Percentiles rank a stretch among this genome's conserved stretches.
phyloP scores from a whole-genome alignment of 768 basidiomycete species.

The Mycena kentingensis region DNA sequence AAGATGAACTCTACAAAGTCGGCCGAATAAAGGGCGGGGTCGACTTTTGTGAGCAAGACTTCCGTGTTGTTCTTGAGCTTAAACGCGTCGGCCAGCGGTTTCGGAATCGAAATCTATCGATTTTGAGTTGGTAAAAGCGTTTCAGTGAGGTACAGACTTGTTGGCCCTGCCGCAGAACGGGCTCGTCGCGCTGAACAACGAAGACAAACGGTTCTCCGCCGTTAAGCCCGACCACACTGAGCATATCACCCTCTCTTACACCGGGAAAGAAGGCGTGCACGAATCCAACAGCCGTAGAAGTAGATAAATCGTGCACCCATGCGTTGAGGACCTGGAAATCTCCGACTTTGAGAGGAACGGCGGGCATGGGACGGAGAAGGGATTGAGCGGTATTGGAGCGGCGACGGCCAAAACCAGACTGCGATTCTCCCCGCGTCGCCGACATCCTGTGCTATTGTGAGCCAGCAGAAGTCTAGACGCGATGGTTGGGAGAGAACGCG shows the following conservation, averaged over 20 bases:
- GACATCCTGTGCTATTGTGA: no score
- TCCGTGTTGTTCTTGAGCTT: slow-evolving; percentile 71
- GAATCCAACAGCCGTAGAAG: slow-evolving; percentile 59
- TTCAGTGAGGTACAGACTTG: slow-evolving; percentile 30
- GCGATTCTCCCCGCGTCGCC: slow-evolving; percentile 65
- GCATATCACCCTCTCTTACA: slow-evolving; percentile 72
- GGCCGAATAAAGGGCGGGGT: slow-evolving; percentile 61
- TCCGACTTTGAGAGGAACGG: slow-evolving; percentile 56
- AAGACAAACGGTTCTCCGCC: slow-evolving; percentile 60
- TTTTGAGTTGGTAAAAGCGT: neutral
- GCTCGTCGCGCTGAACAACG: slow-evolving; percentile 66
- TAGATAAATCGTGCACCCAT: slow-evolving; percentile 76
- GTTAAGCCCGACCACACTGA: slow-evolving; percentile 52
- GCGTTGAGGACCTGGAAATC: slow-evolving; percentile 63
- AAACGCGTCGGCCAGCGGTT: slow-evolving; percentile 71
- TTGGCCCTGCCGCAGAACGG: slow-evolving; percentile 64
- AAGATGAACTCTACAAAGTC: slow-evolving; percentile 90
- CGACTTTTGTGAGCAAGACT: slow-evolving; percentile 75
- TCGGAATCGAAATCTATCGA: slow-evolving; percentile 77
- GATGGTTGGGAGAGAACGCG: no score
- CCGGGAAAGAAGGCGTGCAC: slow-evolving; percentile 81
- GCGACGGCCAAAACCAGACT: slow-evolving; percentile 57
- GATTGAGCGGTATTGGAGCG: slow-evolving; percentile 80
- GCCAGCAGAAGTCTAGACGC: no score
- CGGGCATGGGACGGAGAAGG: slow-evolving; percentile 48